phyloP scores from a whole-genome alignment of 768 basidiomycete species.

The Cyclocybe aegerita region DNA sequence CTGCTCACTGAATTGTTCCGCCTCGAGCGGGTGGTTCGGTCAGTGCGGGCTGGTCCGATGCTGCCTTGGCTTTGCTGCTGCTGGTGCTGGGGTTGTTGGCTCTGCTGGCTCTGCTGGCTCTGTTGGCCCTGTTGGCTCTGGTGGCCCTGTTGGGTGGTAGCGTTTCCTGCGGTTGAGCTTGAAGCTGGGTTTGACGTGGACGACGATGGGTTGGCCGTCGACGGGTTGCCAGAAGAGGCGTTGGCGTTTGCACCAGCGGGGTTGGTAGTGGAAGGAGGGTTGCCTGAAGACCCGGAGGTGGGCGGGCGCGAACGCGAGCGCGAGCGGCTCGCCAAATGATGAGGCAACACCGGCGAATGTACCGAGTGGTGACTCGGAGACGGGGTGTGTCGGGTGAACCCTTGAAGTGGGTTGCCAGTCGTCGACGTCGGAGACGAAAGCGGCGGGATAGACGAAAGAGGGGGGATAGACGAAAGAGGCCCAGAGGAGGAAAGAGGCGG shows the following conservation, averaged over 20 bases:
- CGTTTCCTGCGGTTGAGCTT: too few species aligned
- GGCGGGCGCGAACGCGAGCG: slow-evolving; percentile 41
- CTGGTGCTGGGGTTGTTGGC: not conserved
- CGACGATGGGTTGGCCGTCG: slow-evolving; percentile 3
- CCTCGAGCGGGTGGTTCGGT: slow-evolving; percentile 53
- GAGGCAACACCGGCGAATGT: slow-evolving; percentile 12
- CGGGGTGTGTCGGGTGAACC: slow-evolving; percentile 30
- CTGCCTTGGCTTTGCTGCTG: slow-evolving; percentile 17
- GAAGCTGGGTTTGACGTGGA: slow-evolving; percentile 8
- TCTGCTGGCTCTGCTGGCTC: too few species aligned
- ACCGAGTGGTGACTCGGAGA: slow-evolving; percentile 28
- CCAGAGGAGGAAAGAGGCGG: too few species aligned
- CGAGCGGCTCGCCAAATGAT: slow-evolving; percentile 30
- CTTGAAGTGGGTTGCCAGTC: not conserved
- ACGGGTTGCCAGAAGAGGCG: too few species aligned
- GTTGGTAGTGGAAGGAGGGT: too few species aligned
- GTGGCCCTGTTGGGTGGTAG: too few species aligned
- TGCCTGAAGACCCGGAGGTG: too few species aligned
- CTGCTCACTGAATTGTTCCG: slow-evolving; percentile 62
- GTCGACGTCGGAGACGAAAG: too few species aligned
- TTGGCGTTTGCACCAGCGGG: slow-evolving; percentile 1
- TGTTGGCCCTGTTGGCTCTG: too few species aligned
- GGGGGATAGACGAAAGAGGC: too few species aligned
- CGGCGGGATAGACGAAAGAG: too few species aligned
- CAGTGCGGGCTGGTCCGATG: too few species aligned